phyloP scores from a whole-genome alignment of 1,284 basidiomycete genomes.

The Leucoagaricus sp. region DNA sequence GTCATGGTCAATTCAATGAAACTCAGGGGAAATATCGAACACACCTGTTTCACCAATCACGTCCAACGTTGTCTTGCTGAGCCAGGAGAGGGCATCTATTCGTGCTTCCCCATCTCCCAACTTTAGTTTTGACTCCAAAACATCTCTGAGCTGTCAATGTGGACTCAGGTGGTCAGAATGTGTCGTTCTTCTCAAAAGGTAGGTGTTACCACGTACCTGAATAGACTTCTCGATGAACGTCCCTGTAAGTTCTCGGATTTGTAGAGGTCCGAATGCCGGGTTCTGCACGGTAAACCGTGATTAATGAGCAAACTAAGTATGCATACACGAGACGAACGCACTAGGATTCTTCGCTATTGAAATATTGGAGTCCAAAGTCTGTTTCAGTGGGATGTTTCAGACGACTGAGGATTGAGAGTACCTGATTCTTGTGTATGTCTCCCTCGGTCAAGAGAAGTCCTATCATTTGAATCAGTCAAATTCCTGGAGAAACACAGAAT shows the following conservation, averaged over 20 bases:
- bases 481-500: not conserved
- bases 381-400: not conserved
- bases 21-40: conserved; percentile 4
- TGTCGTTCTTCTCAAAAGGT: no score
- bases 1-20: not conserved
- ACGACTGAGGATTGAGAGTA: not conserved
- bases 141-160: conserved; percentile 44
- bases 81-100: conserved; percentile 55
- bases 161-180: not conserved
- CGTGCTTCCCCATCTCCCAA: conserved; percentile 25
- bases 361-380: conserved; percentile 17
- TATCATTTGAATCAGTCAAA: not conserved
- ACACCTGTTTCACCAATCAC: conserved; percentile 68
- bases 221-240: conserved; percentile 56
- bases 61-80: conserved; percentile 63
- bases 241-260: conserved; percentile 54
- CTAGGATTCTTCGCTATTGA: conserved; percentile 43
- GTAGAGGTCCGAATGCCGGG: conserved; percentile 57
- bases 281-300: no score
- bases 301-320: not conserved
- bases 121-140: conserved; percentile 37
- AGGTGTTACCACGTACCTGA: conserved; percentile 36
- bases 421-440: not conserved
- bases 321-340: no score
- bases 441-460: not conserved